phyloP scores from a whole-genome alignment of 2,329 filamentous ascomycete species.

The Penicillium palitans region DNA sequence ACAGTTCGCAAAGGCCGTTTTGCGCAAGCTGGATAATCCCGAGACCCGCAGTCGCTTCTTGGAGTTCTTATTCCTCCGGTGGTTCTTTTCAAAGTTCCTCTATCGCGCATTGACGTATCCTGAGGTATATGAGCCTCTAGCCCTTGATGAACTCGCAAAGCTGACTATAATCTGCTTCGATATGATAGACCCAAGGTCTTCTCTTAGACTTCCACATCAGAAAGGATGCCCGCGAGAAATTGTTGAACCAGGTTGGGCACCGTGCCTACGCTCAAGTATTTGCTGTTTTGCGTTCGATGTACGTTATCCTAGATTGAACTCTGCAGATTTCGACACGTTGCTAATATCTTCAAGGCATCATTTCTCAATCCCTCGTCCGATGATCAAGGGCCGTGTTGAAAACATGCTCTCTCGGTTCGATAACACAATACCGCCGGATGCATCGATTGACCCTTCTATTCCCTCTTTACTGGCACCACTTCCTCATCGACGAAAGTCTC shows the following conservation, averaged over 20 bases:
- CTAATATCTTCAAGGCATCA: conserved; percentile 32
- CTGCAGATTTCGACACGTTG: conserved; percentile 28
- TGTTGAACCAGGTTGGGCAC: conserved; percentile 72
- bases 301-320: conserved; percentile 40
- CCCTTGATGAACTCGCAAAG: background rate
- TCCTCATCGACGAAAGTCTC: conserved; percentile 51
- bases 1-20: conserved; percentile 79
- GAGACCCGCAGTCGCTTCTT: conserved; percentile 73
- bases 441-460: conserved; percentile 2
- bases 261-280: conserved; percentile 77
- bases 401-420: conserved; percentile 40
- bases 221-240: conserved; percentile 79
- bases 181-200: conserved; percentile 55
- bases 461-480: conserved; percentile 28
- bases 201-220: conserved; percentile 91
- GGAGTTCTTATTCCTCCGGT: conserved; percentile 83
- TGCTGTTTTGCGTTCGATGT: conserved; percentile 71
- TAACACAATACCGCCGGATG: conserved; percentile 5
- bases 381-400: conserved; percentile 38
- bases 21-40: conserved; percentile 69
- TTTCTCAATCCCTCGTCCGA: conserved; percentile 37
- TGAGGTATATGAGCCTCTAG: conserved; percentile 61
- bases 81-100: conserved; percentile 87
- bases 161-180: conserved; percentile 34
- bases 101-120: conserved; percentile 82